These are phyloP conservation scores for Schizosaccharomyces versatilis DNA, from an alignment of 1,139 yeast genomes.

Conservation along the genomic window DNA sequence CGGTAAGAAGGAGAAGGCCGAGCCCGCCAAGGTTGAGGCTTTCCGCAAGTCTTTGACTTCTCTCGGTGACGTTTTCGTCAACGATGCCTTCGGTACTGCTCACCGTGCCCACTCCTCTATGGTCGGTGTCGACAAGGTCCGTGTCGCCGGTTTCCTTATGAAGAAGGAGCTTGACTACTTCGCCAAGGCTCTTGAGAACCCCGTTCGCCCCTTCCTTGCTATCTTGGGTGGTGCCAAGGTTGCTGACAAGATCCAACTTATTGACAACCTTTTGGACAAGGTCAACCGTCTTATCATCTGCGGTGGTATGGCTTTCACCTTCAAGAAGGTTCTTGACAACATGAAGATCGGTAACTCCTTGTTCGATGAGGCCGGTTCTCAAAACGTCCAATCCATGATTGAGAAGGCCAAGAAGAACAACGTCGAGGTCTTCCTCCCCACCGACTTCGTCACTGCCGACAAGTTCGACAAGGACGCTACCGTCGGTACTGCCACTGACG, in stretches of 20 bases:
- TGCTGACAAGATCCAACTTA: conserved; percentile 89
- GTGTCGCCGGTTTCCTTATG: conserved; percentile 94
- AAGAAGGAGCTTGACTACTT: conserved; percentile 88
- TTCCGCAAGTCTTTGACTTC: conserved; percentile 75
- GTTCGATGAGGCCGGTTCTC: conserved; percentile 78
- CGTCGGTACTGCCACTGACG: conserved; percentile 58
- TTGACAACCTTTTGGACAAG: conserved; percentile 88
- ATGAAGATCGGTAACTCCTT: conserved; percentile 72
- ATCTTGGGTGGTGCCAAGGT: conserved; percentile 97
- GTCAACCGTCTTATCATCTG: conserved; percentile 81
- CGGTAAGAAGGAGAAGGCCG: conserved; percentile 79
- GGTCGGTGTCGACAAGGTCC: conserved; percentile 87
- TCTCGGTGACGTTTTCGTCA: conserved; percentile 84
- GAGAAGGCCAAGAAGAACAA: conserved; percentile 88
- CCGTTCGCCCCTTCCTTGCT: conserved; percentile 90
- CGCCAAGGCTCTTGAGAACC: conserved; percentile 92
- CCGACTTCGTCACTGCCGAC: conserved; percentile 86
- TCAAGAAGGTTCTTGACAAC: conserved; percentile 72
- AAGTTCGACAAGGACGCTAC: conserved; percentile 76
- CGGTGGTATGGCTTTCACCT: conserved; percentile 98
- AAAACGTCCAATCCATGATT: conserved; percentile 68
- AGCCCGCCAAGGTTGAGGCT: conserved; percentile 52
- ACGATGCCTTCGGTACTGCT: conserved; percentile 96
- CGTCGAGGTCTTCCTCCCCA: conserved; percentile 78
- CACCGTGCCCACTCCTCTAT: conserved; percentile 98